A percentile compares a stretch with the other conserved stretches of the same genome.
Conservation (phyloP, 345 rosid species). For the Gossypioides kirkii region DNA sequence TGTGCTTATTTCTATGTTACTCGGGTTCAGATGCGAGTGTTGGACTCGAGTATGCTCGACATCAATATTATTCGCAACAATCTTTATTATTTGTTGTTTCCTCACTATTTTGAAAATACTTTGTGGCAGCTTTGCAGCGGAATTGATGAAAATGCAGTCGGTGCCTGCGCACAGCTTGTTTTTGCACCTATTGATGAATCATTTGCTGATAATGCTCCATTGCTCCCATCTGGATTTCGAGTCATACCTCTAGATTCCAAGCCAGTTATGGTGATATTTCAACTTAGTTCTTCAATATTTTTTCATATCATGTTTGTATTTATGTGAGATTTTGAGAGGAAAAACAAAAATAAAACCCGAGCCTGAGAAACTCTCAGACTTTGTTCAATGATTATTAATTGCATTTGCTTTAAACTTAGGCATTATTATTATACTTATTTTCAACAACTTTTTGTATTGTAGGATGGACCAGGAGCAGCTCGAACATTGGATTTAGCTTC, state of each 20-base stretch:
- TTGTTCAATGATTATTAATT: not conserved
- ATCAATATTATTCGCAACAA: not conserved
- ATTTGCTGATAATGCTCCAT: slow-evolving; percentile 94
- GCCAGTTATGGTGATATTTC: slow-evolving; percentile 40
- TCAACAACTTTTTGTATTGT: slow-evolving; percentile 10
- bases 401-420: not conserved
- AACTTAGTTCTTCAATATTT: not conserved
- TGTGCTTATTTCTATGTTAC: not conserved
- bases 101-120: slow-evolving; percentile 1
- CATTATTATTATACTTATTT: not conserved
- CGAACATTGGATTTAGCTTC: slow-evolving; percentile 93
- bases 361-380: not conserved
- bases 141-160: slow-evolving; percentile 82
- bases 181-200: slow-evolving; percentile 96
- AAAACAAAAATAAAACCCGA: not conserved
- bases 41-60: too few species aligned
- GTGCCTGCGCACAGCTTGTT: slow-evolving; percentile 93
- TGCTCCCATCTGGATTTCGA: slow-evolving; percentile 87
- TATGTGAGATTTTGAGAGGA: not conserved
- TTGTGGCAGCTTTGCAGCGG: slow-evolving; percentile 73
- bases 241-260: slow-evolving; percentile 86
- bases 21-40: not conserved
- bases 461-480: slow-evolving; percentile 62
- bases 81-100: not conserved
- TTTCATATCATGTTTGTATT: not conserved